Conservation (phyloP, 2,329 filamentous ascomycete species). For the Parastagonospora nodorum region DNA sequence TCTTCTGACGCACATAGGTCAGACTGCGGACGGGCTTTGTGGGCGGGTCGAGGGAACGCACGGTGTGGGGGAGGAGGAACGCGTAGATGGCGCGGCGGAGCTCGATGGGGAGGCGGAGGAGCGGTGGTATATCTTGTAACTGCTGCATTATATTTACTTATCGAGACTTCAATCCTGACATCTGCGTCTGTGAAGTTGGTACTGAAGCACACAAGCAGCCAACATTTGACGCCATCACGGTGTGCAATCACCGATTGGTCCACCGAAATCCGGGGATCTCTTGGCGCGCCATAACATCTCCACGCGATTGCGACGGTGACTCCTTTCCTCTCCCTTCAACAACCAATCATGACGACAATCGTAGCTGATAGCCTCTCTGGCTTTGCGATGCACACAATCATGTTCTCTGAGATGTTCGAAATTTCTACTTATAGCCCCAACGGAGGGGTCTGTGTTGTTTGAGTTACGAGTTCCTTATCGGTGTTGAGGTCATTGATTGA, state of each 20-base stretch:
- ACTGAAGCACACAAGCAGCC: too few species aligned
- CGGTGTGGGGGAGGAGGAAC: conserved; percentile 50
- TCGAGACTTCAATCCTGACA: neutral
- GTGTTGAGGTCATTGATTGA: conserved; percentile 30
- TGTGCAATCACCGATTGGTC: conserved; percentile 18
- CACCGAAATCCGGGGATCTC: conserved; percentile 16
- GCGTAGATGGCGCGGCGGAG: conserved; percentile 51
- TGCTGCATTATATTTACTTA: neutral
- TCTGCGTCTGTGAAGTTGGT: neutral
- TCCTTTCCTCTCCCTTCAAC: conserved; percentile 30
- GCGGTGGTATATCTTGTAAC: conserved; percentile 21
- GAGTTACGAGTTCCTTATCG: conserved; percentile 38
- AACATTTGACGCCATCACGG: too few species aligned
- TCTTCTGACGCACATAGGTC: conserved; percentile 34
- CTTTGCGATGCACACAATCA: conserved; percentile 24
- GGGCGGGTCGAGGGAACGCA: conserved; percentile 17
- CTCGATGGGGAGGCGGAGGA: conserved; percentile 50
- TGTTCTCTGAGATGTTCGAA: conserved; percentile 29
- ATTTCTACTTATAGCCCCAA: conserved; percentile 57
- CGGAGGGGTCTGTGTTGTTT: conserved; percentile 56
- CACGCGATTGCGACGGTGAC: conserved; percentile 17
- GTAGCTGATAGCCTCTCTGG: conserved; percentile 29
- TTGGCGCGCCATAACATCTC: conserved; percentile 21
- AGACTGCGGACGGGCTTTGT: conserved; percentile 35
- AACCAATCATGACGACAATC: conserved; percentile 35